Percentiles rank a stretch among this genome's conserved stretches.
phyloP scores from a whole-genome alignment of 371 early-diverging fungal genomes.

The Rhizopus stolonifer region DNA sequence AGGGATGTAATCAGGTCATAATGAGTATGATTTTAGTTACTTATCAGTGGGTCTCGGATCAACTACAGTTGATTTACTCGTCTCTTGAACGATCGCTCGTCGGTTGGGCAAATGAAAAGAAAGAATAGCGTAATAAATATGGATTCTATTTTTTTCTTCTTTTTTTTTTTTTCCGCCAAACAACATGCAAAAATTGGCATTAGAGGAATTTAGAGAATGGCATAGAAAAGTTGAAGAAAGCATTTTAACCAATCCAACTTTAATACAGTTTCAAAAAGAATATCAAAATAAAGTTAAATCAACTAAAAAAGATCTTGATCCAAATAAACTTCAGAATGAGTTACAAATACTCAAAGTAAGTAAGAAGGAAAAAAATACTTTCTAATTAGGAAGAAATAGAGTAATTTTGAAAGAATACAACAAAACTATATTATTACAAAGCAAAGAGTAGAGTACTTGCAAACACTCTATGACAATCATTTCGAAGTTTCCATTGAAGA shows the following conservation, averaged over 20 bases:
- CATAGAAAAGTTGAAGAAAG: neutral
- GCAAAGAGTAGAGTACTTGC: too few species aligned
- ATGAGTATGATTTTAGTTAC: neutral
- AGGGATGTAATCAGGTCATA: neutral
- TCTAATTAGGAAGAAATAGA: too few species aligned
- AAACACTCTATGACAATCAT: too few species aligned
- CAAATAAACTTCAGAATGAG: neutral
- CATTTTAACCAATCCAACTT: neutral
- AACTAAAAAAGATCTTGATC: neutral
- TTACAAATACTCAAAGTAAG: slow-evolving; percentile 1
- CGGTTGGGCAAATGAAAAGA: slow-evolving; percentile 13
- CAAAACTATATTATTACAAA: neutral
- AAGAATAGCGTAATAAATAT: too few species aligned
- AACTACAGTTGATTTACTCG: slow-evolving; percentile 6
- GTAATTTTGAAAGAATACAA: neutral
- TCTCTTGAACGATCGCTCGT: slow-evolving; percentile 22
- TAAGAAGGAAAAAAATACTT: too few species aligned
- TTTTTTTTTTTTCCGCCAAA: too few species aligned
- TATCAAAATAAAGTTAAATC: neutral
- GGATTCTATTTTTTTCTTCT: too few species aligned
- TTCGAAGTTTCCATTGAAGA: neutral
- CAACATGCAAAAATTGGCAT: too few species aligned
- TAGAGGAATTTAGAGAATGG: too few species aligned
- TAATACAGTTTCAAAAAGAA: neutral
- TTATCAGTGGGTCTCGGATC: slow-evolving; percentile 12